Conservation (phyloP, 2,329 filamentous ascomycete species). For the Juglanconis oblonga region DNA sequence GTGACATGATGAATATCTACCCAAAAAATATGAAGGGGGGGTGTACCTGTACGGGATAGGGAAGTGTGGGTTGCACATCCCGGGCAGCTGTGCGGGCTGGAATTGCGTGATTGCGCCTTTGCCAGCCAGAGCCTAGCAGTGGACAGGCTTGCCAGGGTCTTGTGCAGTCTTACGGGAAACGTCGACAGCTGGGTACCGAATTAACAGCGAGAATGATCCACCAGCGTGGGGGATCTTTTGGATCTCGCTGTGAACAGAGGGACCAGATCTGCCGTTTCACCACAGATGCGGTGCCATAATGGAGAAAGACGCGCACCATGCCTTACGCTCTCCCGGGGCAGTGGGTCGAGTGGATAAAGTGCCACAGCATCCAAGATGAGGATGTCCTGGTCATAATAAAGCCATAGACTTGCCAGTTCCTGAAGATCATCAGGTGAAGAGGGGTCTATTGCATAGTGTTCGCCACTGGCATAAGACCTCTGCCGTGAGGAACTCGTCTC, state of each 20-base stretch:
- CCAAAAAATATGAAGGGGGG: constrained; percentile 16
- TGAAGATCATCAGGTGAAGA: background rate
- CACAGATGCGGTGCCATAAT: background rate
- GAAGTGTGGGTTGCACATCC: constrained; percentile 1
- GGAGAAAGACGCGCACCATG: background rate
- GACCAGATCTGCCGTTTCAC: background rate
- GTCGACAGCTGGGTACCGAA: background rate
- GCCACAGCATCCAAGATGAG: background rate
- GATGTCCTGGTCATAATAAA: background rate
- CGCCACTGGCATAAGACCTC: too few species aligned
- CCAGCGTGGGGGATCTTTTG: background rate
- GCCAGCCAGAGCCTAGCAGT: background rate
- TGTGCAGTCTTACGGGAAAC: background rate
- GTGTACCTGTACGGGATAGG: background rate
- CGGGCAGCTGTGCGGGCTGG: constrained; percentile 1
- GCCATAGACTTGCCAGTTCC: background rate
- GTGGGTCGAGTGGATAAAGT: background rate
- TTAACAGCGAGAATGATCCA: background rate
- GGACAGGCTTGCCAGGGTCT: background rate
- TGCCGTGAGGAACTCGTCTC: too few species aligned
- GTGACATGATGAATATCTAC: constrained; percentile 11
- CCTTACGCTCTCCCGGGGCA: background rate
- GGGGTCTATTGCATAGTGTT: too few species aligned
- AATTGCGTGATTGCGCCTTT: constrained; percentile 11
- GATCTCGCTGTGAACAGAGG: background rate